These are phyloP conservation scores for Mycotypha africana DNA, from an alignment of 371 early-diverging fungal species.

Conservation along the genomic window DNA sequence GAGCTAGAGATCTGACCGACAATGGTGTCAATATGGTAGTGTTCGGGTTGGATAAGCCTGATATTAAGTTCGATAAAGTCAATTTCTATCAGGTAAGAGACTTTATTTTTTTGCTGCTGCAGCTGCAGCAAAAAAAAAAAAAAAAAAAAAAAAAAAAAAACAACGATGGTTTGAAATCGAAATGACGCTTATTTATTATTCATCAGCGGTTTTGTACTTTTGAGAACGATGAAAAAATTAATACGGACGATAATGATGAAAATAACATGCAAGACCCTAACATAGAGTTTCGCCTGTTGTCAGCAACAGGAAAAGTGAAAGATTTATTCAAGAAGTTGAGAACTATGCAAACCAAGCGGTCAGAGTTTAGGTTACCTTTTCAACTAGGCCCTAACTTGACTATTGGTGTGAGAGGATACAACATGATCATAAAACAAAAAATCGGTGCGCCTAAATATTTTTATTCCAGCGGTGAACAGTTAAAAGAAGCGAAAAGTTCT, in stretches of 20 bases:
- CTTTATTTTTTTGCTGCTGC: too few species aligned
- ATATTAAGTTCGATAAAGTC: conserved; percentile 35
- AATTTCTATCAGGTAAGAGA: conserved; percentile 45
- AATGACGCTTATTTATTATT: too few species aligned
- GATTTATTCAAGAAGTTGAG: conserved; percentile 2
- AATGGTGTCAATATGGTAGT: conserved; percentile 51
- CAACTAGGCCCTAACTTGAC: conserved; percentile 2
- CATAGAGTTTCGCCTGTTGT: too few species aligned
- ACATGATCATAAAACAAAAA: conserved; percentile 43
- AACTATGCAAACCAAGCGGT: conserved; percentile 2
- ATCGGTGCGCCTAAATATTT: conserved; percentile 39
- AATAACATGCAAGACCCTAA: too few species aligned
- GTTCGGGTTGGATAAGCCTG: conserved; percentile 47
- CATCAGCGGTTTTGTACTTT: too few species aligned
- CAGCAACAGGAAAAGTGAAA: not conserved
- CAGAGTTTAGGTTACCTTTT: conserved; percentile 12
- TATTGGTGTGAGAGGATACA: conserved; percentile 10
- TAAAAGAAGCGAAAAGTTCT: conserved; percentile 46
- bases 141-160: too few species aligned
- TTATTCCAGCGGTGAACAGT: conserved; percentile 40
- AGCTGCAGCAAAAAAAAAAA: not conserved
- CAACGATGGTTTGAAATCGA: too few species aligned
- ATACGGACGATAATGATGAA: conserved; percentile 1
- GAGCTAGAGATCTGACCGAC: conserved; percentile 54
- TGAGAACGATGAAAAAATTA: not conserved